Percentiles rank a stretch among this genome's conserved stretches.
Conservation (phyloP, 768 basidiomycete genomes). For the Piloderma croceum region DNA sequence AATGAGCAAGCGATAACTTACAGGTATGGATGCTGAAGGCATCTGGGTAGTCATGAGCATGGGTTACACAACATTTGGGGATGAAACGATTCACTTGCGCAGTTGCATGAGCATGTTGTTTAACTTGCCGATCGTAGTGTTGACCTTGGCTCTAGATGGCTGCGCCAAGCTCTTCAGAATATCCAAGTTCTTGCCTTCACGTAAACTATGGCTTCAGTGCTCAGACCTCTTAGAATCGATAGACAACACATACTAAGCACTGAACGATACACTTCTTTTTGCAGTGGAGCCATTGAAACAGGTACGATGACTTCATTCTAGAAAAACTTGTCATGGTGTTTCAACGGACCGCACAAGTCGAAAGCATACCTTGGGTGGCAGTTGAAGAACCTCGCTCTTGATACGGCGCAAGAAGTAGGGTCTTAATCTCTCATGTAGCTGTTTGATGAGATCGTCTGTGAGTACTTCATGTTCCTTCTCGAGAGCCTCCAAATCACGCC, state of each 20-base stretch:
- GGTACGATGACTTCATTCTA: conserved; percentile 92
- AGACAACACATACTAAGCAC: conserved; percentile 57
- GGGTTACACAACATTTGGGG: not conserved
- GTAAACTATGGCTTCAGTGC: conserved; percentile 5
- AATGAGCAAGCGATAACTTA: too few species aligned
- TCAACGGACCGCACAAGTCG: not conserved
- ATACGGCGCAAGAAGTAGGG: conserved; percentile 92
- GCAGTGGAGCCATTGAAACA: conserved; percentile 78
- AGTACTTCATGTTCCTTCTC: conserved; percentile 73
- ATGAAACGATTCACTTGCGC: conserved; percentile 55
- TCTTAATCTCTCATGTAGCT: conserved; percentile 70
- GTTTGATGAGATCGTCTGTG: conserved; percentile 71
- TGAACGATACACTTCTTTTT: conserved; percentile 83
- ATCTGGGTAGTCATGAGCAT: conserved; percentile 38
- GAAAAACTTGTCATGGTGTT: not conserved
- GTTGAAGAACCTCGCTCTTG: conserved; percentile 86
- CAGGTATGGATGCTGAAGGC: conserved; percentile 89
- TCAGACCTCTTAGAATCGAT: conserved; percentile 10
- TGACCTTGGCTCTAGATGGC: conserved; percentile 30
- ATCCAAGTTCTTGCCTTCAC: conserved; percentile 63
- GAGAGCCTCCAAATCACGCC: conserved; percentile 70
- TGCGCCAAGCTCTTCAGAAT: conserved; percentile 56
- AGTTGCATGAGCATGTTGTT: conserved; percentile 87
- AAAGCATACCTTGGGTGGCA: conserved; percentile 79
- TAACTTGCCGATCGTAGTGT: conserved; percentile 41